phyloP scores from a whole-genome alignment of 139 green algal species.

The Tetraselmis striata region DNA sequence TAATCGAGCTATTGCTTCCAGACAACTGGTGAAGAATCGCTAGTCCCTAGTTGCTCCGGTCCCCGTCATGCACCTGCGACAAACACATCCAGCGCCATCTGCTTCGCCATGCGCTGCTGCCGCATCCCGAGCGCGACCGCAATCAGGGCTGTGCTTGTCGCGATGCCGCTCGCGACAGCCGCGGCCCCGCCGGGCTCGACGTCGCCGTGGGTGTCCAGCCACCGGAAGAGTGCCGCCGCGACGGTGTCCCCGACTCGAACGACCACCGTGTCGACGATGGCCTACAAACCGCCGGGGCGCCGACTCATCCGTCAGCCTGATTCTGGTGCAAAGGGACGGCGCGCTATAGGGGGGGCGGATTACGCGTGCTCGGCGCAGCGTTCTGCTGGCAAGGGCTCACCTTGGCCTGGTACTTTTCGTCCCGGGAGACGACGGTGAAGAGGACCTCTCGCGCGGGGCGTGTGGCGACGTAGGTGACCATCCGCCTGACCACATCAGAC shows the following conservation, averaged over 20 bases:
- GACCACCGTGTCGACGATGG: neutral
- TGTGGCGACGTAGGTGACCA: slow-evolving; percentile 51
- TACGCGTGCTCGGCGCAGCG: too few species aligned
- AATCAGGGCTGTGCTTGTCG: neutral
- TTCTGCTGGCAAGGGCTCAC: too few species aligned
- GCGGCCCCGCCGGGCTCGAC: neutral
- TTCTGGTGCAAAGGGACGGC: too few species aligned
- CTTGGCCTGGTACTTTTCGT: slow-evolving; percentile 79
- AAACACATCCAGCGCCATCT: neutral
- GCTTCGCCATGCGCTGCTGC: neutral
- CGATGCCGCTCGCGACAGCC: neutral
- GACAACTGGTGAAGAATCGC: too few species aligned
- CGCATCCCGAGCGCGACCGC: neutral
- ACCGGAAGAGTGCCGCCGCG: neutral
- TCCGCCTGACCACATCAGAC: neutral
- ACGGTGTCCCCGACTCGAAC: neutral
- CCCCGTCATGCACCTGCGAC: too few species aligned
- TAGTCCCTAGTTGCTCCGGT: too few species aligned
- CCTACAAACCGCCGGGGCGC: too few species aligned
- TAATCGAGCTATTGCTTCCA: too few species aligned
- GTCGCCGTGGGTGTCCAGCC: neutral
- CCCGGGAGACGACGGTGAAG: slow-evolving; percentile 65
- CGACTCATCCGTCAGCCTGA: too few species aligned
- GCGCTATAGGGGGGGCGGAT: too few species aligned
- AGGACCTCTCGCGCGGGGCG: slow-evolving; percentile 62